These are phyloP conservation scores for Tinospora cordifolia DNA, from an alignment of 164 flowering plant genomes.

Conservation along the genomic window DNA sequence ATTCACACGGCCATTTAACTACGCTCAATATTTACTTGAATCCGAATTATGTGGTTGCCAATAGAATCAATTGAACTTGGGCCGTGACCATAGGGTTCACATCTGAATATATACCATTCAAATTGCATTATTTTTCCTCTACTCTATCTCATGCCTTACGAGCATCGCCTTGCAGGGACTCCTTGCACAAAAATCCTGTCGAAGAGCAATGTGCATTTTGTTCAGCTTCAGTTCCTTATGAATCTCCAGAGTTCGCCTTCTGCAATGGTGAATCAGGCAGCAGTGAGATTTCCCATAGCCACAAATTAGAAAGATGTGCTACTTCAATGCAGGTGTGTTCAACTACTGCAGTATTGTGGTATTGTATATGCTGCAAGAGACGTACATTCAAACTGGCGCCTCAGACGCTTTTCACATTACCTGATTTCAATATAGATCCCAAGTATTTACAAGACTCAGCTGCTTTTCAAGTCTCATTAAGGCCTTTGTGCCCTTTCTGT, in stretches of 20 bases:
- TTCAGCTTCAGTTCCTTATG: slow-evolving; percentile 69
- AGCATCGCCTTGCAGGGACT: slow-evolving; percentile 24
- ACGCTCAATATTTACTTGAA: too few species aligned
- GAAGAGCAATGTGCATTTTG: slow-evolving; percentile 63
- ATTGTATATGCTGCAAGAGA: slow-evolving; percentile 70
- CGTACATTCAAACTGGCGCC: slow-evolving; percentile 48
- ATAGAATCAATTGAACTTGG: too few species aligned
- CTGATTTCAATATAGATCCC: slow-evolving; percentile 29
- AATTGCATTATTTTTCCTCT: neutral
- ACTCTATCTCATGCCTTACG: neutral
- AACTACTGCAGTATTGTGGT: slow-evolving; percentile 60
- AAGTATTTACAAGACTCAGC: slow-evolving; percentile 19
- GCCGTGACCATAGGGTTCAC: too few species aligned
- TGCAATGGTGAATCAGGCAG: slow-evolving; percentile 34
- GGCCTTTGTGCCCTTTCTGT: slow-evolving; percentile 79
- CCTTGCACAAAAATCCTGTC: slow-evolving; percentile 19
- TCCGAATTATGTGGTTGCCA: too few species aligned
- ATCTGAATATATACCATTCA: neutral
- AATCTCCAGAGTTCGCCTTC: slow-evolving; percentile 60
- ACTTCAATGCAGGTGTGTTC: slow-evolving; percentile 74
- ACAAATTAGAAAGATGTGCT: slow-evolving; percentile 59
- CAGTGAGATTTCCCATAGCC: slow-evolving; percentile 25
- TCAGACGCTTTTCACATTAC: slow-evolving; percentile 33
- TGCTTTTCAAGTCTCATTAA: slow-evolving; percentile 17
- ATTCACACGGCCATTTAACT: too few species aligned